Evolutionary conservation across 2,329 filamentous ascomycete genomes (phyloP).

Genomic region (Dothidotthia symphoricarpi): DNA sequence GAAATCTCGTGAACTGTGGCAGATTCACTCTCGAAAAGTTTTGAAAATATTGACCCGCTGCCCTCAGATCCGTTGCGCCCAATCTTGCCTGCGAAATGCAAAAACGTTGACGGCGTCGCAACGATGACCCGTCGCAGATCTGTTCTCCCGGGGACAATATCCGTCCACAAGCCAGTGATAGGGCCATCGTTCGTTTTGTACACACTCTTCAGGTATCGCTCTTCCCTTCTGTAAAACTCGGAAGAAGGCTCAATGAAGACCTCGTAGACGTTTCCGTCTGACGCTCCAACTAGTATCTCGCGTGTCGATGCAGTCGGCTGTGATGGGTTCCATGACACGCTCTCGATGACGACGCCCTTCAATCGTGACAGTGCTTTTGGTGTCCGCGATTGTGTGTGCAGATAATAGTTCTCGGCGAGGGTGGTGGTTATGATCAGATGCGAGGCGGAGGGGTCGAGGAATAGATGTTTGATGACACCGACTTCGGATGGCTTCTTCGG

Average conservation of each 20-base stretch:
- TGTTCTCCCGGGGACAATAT: slow-evolving; percentile 64
- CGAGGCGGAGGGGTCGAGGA: slow-evolving; percentile 94
- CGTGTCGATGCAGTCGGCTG: slow-evolving; percentile 89
- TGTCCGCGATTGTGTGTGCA: slow-evolving; percentile 89
- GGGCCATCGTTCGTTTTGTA: slow-evolving; percentile 80
- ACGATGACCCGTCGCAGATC: slow-evolving; percentile 78
- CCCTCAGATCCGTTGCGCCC: slow-evolving; percentile 73
- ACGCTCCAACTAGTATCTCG: slow-evolving; percentile 86
- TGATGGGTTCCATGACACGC: slow-evolving; percentile 91
- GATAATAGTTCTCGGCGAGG: slow-evolving; percentile 93
- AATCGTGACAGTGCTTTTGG: slow-evolving; percentile 78
- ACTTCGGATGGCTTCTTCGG: slow-evolving; percentile 90
- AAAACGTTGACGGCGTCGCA: slow-evolving; percentile 72
- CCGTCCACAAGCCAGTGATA: slow-evolving; percentile 82
- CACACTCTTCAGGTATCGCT: slow-evolving; percentile 82
- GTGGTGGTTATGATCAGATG: slow-evolving; percentile 91
- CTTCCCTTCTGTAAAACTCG: slow-evolving; percentile 93
- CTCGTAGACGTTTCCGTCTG: slow-evolving; percentile 95
- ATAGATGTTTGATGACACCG: slow-evolving; percentile 91
- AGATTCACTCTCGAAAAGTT: slow-evolving; percentile 82
- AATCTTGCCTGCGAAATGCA: slow-evolving; percentile 78
- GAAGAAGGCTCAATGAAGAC: slow-evolving; percentile 90
- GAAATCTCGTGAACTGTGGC: slow-evolving; percentile 73
- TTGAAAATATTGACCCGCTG: slow-evolving; percentile 79
- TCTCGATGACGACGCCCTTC: slow-evolving; percentile 83